Percentiles rank a stretch among this genome's conserved stretches.
These are phyloP conservation scores for Microdochium trichocladiopsis DNA, from an alignment of 2,329 filamentous ascomycete genomes.

Conservation along the genomic window DNA sequence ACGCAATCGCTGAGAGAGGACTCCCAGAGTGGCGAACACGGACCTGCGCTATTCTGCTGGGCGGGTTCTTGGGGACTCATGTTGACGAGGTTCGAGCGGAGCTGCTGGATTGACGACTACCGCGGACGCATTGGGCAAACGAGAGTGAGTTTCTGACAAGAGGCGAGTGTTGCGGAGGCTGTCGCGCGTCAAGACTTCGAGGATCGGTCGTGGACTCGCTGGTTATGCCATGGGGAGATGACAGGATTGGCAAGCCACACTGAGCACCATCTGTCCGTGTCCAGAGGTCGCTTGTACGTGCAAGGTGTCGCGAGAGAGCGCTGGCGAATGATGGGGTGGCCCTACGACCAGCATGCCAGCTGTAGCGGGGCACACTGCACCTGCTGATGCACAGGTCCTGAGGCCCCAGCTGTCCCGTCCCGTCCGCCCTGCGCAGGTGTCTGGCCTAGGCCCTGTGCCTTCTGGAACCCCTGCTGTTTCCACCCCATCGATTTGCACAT, in stretches of 20 bases:
- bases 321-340: slow-evolving; percentile 1
- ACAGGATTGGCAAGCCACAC: not conserved
- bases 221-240: not conserved
- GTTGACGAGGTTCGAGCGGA: slow-evolving; percentile 11
- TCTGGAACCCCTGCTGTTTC: too few relatives aligned
- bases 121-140: slow-evolving; percentile 6
- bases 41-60: slow-evolving; percentile 18
- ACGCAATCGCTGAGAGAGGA: slow-evolving; percentile 1
- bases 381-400: not conserved
- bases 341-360: slow-evolving; percentile 4
- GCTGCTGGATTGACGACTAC: slow-evolving; percentile 3
- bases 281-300: not conserved
- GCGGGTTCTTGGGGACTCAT: slow-evolving; percentile 22
- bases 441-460: too few relatives aligned
- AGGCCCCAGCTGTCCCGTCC: too few relatives aligned
- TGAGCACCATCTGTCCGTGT: not conserved
- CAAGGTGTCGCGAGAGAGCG: slow-evolving; percentile 1
- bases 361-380: slow-evolving; percentile 7
- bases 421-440: too few relatives aligned
- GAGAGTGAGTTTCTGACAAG: not conserved
- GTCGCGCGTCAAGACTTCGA: not conserved
- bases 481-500: too few relatives aligned
- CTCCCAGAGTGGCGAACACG: slow-evolving; percentile 7
- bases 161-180: not conserved
- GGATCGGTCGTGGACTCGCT: not conserved